Evolutionary conservation across 805 yeast species (phyloP), one percentile per base, ranked within the genome.

Genomic region (Lachancea meyersii): DNA sequence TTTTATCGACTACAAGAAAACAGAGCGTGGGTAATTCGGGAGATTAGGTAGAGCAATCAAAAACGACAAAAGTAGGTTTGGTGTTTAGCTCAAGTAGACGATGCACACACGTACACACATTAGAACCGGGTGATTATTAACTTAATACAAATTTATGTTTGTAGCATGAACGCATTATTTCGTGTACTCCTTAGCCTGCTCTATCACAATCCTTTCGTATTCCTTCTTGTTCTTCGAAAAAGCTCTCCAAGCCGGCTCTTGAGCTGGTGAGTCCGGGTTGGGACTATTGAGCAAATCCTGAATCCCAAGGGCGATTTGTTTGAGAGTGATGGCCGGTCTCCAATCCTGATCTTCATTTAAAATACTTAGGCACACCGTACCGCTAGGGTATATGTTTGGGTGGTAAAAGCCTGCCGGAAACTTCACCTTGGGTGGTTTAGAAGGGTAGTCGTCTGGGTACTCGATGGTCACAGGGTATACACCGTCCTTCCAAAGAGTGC

Each of bases 301-400:
- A 40, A 93, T 80, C 4, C 98, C 99, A 48, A 88, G 68, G 1
- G 84, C 81, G 45, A 93, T 82, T 60, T 91, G 95, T 58, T 86
- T 88, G 51, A 91, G 66, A 13, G 95, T 86, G 52, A 91, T 84
- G 7, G 96, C 96, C 1, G 99, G 98, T 58, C 96, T 78, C 99
- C 99, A 93, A 63, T 87, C 97, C 64, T 89, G 94, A 35, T 82
- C 88, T 62, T 93, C 98, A 63, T 93, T 93, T 58, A 93, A 71
- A 42, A 93, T 89, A 41, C 94, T 82, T 36, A 93, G 74, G 66
- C 99, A 93, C 28, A 93, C 82, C 1, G 97, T 93, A 1, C 99
- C 99, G 43, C 95, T 85, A 1, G 99, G 99, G 56, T 93, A 93
- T 8, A 93, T 91, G 57, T 93, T 93, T 10, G 99, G 99, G 64